These are phyloP conservation scores for Fusarium algeriense DNA, from an alignment of 2,329 filamentous ascomycete species.

Conservation along the genomic window DNA sequence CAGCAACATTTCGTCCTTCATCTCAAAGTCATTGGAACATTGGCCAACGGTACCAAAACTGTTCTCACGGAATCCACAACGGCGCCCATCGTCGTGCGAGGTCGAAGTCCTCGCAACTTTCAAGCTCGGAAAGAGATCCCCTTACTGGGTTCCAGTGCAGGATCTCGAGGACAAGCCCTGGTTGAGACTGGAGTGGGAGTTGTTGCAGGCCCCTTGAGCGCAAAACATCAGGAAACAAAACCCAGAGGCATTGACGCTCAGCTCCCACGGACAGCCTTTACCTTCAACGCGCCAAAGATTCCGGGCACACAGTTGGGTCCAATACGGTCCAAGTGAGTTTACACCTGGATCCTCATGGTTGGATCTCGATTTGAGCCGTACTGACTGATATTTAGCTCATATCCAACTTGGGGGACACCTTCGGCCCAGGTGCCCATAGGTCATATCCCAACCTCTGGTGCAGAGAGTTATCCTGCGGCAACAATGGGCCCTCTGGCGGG, in stretches of 20 bases:
- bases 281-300: constrained; percentile 69
- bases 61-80: constrained; percentile 87
- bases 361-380: neutral
- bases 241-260: constrained; percentile 65
- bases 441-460: constrained; percentile 62
- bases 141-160: constrained; percentile 80
- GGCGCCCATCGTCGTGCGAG: constrained; percentile 91
- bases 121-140: constrained; percentile 94
- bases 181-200: constrained; percentile 73
- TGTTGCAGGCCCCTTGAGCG: constrained; percentile 67
- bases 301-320: constrained; percentile 64
- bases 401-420: constrained; percentile 66
- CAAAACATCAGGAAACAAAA: constrained; percentile 68
- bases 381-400: constrained; percentile 62
- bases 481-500: constrained; percentile 65
- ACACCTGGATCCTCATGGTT: neutral
- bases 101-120: constrained; percentile 93
- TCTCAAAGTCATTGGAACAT: constrained; percentile 84
- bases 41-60: constrained; percentile 85
- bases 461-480: constrained; percentile 63
- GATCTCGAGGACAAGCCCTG: constrained; percentile 80
- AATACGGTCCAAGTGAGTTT: constrained; percentile 70
- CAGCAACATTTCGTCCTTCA: constrained; percentile 96
- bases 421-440: constrained; percentile 59
- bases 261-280: constrained; percentile 68